Base-by-base conservation (phyloP, 495 filamentous ascomycete genomes). In the Parathielavia appendiculata region DNA sequence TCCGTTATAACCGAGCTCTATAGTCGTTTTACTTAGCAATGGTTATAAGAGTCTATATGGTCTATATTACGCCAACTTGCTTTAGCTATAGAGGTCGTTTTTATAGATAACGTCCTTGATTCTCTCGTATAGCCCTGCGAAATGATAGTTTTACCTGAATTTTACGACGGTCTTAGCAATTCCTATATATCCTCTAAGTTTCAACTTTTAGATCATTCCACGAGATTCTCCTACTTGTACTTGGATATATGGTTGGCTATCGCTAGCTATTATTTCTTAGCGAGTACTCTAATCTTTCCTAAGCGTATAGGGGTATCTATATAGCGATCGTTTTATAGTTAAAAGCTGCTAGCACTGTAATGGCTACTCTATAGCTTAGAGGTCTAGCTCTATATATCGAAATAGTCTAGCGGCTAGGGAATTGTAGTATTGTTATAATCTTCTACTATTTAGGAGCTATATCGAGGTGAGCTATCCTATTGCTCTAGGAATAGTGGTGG, bases 201-300 rank as follows among this genome's bases (percentile, higher is more conserved):
- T n/a, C n/a, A n/a, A n/a, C n/a, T n/a, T n/a, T n/a, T n/a, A 13
- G 23, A 54, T 43, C 1, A n/a, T 26, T 4, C 6, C 4, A 41
- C 12, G 16, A 41, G 39, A 11, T 41, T 4, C 16, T 6, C 39
- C n/a, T 35, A 5, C 34, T 35, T 35, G 5, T 35, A 5, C 34
- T 5, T 5, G 11, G 5, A 11, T 41, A 14, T 5, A 7, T 41
- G 4, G 39, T 4, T 41, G n/a, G 9, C 16, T 23, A 23, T 30
- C 16, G 0, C 30, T 47, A 20, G 4, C 23, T 30, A 26, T 39
- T 65, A 71, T n/a, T 74, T n/a, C n/a, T n/a, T n/a, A n/a, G n/a
- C n/a, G n/a, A n/a, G n/a, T n/a, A n/a, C n/a, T n/a, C n/a, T n/a
- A n/a, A n/a, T n/a, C n/a, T n/a, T n/a, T n/a, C n/a, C n/a, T n/a